Percentiles rank a stretch among this genome's conserved stretches.
phyloP scores from a whole-genome alignment of 2,329 filamentous ascomycete species.

The Phoma herbarum region DNA sequence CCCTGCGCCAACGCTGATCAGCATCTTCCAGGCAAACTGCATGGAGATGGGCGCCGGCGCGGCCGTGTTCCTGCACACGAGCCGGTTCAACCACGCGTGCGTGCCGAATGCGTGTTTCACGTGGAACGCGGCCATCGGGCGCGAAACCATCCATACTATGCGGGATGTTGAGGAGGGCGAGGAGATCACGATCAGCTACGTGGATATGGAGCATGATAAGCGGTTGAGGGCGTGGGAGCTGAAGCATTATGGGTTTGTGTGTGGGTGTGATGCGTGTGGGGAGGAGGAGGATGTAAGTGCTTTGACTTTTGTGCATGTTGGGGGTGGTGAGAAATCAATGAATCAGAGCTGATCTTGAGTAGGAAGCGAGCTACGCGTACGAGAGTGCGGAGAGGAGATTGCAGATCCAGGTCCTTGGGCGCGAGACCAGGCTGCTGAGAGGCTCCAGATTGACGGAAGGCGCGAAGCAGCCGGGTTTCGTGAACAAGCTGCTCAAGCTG shows the following conservation, averaged over 20 bases:
- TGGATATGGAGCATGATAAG: slow-evolving; percentile 46
- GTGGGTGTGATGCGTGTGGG: slow-evolving; percentile 50
- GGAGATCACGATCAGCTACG: slow-evolving; percentile 52
- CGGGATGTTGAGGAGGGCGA: slow-evolving; percentile 47
- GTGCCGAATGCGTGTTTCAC: slow-evolving; percentile 51
- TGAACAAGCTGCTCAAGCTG: slow-evolving; percentile 38
- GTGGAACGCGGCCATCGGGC: slow-evolving; percentile 44
- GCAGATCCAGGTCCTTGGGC: slow-evolving; percentile 46
- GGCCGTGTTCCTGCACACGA: slow-evolving; percentile 48
- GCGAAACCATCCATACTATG: slow-evolving; percentile 48
- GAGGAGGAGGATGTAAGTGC: slow-evolving; percentile 37
- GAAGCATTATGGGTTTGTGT: slow-evolving; percentile 50
- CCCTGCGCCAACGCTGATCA: slow-evolving; percentile 31
- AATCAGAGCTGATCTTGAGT: slow-evolving; percentile 1
- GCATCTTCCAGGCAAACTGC: slow-evolving; percentile 55
- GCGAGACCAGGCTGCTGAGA: slow-evolving; percentile 35
- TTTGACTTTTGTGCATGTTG: no score
- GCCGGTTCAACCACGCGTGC: slow-evolving; percentile 55
- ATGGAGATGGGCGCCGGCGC: slow-evolving; percentile 48
- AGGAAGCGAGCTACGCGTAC: slow-evolving; percentile 33
- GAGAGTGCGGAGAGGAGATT: slow-evolving; percentile 44
- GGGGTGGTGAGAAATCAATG: no score
- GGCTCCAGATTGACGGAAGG: slow-evolving; percentile 26
- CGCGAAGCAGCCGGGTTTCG: slow-evolving; percentile 24
- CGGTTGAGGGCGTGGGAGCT: slow-evolving; percentile 42